Evolutionary conservation across 768 basidiomycete species (phyloP).

Genomic region (Butyriboletus loyo): DNA sequence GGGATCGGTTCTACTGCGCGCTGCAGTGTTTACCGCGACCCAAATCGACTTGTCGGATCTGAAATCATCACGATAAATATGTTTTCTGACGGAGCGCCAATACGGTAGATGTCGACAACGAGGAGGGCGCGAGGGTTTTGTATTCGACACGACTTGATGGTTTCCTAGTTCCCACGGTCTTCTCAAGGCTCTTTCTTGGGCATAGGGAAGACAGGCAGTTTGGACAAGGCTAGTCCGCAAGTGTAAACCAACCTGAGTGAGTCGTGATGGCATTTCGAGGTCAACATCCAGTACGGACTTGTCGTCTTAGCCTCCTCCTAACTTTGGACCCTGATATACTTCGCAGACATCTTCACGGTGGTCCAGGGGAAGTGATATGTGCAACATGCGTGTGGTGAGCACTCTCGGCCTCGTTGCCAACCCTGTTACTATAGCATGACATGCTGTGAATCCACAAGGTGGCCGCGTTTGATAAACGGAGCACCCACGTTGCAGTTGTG

Average conservation of each 20-base stretch:
- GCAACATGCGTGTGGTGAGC: constrained; percentile 11
- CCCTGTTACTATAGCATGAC: background rate
- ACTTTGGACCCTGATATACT: background rate
- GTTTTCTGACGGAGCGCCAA: background rate
- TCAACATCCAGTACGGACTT: background rate
- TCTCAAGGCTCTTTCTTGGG: background rate
- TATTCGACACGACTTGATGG: background rate
- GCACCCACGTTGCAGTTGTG: background rate
- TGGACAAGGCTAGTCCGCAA: background rate
- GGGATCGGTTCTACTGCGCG: background rate
- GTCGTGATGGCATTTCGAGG: background rate
- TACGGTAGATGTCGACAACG: background rate
- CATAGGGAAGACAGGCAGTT: background rate
- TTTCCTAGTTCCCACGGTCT: background rate
- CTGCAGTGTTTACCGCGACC: background rate
- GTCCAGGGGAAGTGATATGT: background rate
- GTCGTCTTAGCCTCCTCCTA: background rate
- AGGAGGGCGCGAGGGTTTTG: constrained; percentile 9
- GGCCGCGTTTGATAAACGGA: constrained; percentile 13
- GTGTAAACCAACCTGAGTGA: background rate
- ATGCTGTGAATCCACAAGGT: constrained; percentile 14
- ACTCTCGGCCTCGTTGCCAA: constrained; percentile 12
- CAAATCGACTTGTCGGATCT: background rate
- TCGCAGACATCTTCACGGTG: background rate
- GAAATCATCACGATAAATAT: background rate